These are phyloP conservation scores for Firmiana major DNA, from an alignment of 345 rosid species.

Conservation along the genomic window DNA sequence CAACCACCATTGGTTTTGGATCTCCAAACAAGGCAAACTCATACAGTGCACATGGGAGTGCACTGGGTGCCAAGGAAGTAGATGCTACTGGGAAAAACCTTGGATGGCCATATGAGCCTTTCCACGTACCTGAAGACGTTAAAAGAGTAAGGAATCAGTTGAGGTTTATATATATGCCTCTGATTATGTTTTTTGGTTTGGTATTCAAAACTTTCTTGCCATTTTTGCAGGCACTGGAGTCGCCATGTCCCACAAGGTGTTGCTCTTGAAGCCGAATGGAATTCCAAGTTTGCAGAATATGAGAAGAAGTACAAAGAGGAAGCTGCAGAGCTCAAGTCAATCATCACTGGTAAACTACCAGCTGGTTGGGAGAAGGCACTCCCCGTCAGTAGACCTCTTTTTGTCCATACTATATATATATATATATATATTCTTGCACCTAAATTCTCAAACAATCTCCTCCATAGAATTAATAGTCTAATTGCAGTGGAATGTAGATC, in stretches of 20 bases:
- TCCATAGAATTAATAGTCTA: background rate
- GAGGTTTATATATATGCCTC: background rate
- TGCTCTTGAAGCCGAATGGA: constrained; percentile 80
- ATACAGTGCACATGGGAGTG: constrained; percentile 95
- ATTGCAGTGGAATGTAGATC: background rate
- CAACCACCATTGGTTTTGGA: constrained; percentile 94
- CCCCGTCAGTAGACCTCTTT: constrained; percentile 34
- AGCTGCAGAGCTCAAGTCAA: constrained; percentile 86
- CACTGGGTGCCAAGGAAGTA: constrained; percentile 97
- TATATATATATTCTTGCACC: background rate
- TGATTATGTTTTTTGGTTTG: background rate
- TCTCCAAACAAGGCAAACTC: constrained; percentile 96
- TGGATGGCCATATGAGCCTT: constrained; percentile 88
- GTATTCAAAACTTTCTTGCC: background rate
- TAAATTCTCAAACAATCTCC: too few relatives aligned
- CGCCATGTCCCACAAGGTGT: constrained; percentile 72
- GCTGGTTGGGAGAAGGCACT: constrained; percentile 87
- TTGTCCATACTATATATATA: background rate
- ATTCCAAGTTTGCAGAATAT: constrained; percentile 70
- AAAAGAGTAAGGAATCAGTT: constrained; percentile 49
- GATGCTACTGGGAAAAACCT: constrained; percentile 98
- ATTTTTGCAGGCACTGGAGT: constrained; percentile 81
- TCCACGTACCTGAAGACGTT: constrained; percentile 95
- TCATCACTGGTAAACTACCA: constrained; percentile 72
- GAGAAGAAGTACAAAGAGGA: constrained; percentile 86